phyloP scores from a whole-genome alignment of 83 land plant genomes.

The Diphasiastrum complanatum region DNA sequence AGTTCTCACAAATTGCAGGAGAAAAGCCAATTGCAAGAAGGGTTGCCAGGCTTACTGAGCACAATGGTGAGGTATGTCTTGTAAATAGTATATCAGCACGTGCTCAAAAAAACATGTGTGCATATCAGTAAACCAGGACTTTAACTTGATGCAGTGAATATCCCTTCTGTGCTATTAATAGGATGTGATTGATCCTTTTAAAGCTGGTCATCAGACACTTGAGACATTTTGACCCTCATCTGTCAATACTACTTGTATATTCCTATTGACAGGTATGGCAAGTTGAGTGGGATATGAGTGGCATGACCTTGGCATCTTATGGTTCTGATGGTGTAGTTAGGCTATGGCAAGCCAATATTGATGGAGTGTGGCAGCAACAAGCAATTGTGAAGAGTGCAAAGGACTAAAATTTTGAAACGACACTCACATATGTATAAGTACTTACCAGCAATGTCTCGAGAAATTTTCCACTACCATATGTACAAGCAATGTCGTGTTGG shows the following conservation, averaged over 20 bases:
- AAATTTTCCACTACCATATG: too few species aligned
- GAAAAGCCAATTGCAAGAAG: slow-evolving; percentile 12
- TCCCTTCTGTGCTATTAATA: too few species aligned
- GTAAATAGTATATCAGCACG: background rate
- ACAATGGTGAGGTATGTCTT: slow-evolving; percentile 12
- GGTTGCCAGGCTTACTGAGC: slow-evolving; percentile 21
- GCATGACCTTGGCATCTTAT: slow-evolving; percentile 82
- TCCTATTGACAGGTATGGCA: slow-evolving; percentile 65
- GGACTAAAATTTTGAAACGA: too few species aligned
- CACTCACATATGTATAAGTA: too few species aligned
- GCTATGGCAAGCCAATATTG: slow-evolving; percentile 77
- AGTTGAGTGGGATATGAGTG: slow-evolving; percentile 94
- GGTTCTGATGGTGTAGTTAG: slow-evolving; percentile 65
- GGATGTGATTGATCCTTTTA: too few species aligned
- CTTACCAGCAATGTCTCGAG: too few species aligned
- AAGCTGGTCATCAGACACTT: too few species aligned
- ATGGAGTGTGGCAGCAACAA: slow-evolving; percentile 76
- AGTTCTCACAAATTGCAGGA: slow-evolving; percentile 22
- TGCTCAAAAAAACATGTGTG: background rate
- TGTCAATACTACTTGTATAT: background rate
- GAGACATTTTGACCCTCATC: too few species aligned
- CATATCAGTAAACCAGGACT: too few species aligned
- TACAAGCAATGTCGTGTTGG: too few species aligned
- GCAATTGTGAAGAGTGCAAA: slow-evolving; percentile 16
- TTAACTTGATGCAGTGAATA: too few species aligned